These are phyloP conservation scores for Beta vulgaris DNA, from an alignment of 148 eudicot genomes.

Conservation along the genomic window DNA sequence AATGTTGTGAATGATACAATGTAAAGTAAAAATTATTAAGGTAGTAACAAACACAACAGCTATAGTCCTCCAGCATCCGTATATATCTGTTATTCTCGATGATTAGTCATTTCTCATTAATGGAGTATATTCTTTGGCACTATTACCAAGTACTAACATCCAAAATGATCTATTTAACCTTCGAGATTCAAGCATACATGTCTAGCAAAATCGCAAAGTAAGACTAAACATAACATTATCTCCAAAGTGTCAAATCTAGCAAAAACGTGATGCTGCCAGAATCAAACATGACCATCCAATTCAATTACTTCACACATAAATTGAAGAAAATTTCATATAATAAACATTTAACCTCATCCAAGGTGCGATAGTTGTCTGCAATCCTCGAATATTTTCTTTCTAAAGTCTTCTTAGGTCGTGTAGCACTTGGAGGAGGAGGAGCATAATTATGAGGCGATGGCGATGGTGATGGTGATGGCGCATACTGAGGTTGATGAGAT, in stretches of 20 bases:
- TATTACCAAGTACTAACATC: neutral
- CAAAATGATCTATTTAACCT: neutral
- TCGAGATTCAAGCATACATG: neutral
- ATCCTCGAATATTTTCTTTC: conserved; percentile 84
- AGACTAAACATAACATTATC: neutral
- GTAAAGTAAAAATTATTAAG: neutral
- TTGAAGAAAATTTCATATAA: neutral
- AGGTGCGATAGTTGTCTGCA: conserved; percentile 76
- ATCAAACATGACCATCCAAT: neutral
- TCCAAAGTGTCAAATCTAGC: neutral
- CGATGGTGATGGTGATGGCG: conserved; percentile 23
- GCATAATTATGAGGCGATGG: conserved; percentile 20
- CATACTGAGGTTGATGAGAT: conserved; percentile 36
- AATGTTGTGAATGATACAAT: neutral
- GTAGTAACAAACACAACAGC: neutral
- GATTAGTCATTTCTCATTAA: neutral
- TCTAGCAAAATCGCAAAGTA: neutral
- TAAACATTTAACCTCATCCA: conserved; percentile 65
- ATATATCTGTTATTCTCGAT: neutral
- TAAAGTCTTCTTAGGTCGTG: conserved; percentile 48
- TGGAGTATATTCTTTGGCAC: neutral
- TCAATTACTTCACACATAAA: neutral
- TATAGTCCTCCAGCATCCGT: neutral
- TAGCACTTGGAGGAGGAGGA: conserved; percentile 22
- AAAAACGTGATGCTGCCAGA: neutral